A percentile compares a stretch with the other conserved stretches of the same genome.
Conservation (phyloP, 345 rosid genomes). For the Eucalyptus regnans region DNA sequence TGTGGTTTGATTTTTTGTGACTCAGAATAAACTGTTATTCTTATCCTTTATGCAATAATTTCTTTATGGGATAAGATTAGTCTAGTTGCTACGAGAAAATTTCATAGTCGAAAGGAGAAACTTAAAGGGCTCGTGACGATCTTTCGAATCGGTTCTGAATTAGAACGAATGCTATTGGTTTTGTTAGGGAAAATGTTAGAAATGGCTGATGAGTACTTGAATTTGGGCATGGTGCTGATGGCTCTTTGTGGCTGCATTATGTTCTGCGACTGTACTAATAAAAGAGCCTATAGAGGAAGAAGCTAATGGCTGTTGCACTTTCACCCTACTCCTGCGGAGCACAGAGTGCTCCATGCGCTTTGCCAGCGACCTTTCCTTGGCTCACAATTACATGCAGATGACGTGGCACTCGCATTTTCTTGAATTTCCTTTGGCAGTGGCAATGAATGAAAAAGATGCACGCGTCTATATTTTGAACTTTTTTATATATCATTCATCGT, state of each 20-base stretch:
- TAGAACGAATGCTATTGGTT: background rate
- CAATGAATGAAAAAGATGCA: background rate
- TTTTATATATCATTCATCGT: background rate
- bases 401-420: background rate
- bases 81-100: too few relatives aligned
- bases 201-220: background rate
- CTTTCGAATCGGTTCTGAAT: too few relatives aligned
- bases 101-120: too few relatives aligned
- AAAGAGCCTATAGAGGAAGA: background rate
- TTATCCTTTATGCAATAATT: too few relatives aligned
- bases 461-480: background rate
- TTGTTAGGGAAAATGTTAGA: background rate
- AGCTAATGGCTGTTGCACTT: background rate
- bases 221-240: background rate
- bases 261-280: background rate
- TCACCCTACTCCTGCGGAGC: background rate
- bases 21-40: too few relatives aligned
- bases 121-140: too few relatives aligned
- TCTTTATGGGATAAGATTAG: too few relatives aligned
- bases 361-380: background rate
- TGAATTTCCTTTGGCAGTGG: background rate
- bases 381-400: background rate
- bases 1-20: too few relatives aligned
- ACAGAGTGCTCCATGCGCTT: background rate
- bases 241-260: background rate